These are phyloP conservation scores for Leccinum imitatum DNA, from an alignment of 768 basidiomycete species.

Conservation along the genomic window DNA sequence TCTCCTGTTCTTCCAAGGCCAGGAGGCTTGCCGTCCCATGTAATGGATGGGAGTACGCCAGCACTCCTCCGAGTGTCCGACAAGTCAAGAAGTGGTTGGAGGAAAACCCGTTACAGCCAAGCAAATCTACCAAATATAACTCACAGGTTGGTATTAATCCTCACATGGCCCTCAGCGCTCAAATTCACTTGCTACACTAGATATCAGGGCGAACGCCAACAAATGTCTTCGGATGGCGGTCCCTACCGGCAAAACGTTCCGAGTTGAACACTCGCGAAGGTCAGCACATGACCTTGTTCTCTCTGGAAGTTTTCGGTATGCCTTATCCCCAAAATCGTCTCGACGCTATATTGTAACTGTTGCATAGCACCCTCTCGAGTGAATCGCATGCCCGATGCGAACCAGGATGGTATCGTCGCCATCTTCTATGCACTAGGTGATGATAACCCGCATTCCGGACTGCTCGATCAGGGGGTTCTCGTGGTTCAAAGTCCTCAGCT, in stretches of 20 bases:
- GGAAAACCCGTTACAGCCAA: conserved; percentile 19
- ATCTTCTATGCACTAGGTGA: conserved; percentile 73
- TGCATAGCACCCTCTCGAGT: conserved; percentile 57
- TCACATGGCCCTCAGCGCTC: background rate
- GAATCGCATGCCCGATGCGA: conserved; percentile 62
- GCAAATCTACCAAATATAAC: conserved; percentile 26
- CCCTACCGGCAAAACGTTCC: conserved; percentile 46
- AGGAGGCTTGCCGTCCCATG: conserved; percentile 30
- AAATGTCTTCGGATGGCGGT: conserved; percentile 67
- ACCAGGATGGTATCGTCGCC: conserved; percentile 54
- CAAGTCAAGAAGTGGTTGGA: conserved; percentile 57
- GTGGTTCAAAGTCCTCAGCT: conserved; percentile 44
- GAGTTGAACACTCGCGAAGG: conserved; percentile 50
- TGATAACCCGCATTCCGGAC: conserved; percentile 30
- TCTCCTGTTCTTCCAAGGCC: background rate
- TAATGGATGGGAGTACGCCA: conserved; percentile 81
- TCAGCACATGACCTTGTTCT: conserved; percentile 75
- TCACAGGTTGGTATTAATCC: conserved; percentile 49
- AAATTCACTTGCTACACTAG: conserved; percentile 31
- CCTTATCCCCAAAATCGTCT: background rate
- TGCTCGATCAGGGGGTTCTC: conserved; percentile 50
- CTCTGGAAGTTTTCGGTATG: conserved; percentile 85
- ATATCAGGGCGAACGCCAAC: conserved; percentile 76
- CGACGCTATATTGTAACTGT: background rate
- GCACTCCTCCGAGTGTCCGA: conserved; percentile 59